Percentiles rank a stretch among this genome's conserved stretches.
Conservation (phyloP, 345 rosid species). For the Limnanthes douglasii region DNA sequence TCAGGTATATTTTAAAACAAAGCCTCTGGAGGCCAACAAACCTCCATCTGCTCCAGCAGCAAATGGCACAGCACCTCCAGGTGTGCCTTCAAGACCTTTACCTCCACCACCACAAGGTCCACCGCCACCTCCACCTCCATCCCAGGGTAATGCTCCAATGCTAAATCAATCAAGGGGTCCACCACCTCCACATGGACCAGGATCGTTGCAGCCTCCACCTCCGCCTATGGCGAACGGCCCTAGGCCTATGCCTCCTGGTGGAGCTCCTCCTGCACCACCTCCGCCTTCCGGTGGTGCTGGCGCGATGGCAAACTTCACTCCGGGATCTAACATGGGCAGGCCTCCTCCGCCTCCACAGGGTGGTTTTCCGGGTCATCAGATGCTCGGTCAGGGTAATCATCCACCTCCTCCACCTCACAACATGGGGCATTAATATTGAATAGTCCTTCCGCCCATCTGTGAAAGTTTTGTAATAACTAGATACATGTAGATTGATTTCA, state of each 20-base stretch:
- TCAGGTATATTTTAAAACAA: conserved; percentile 79
- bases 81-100: conserved; percentile 31
- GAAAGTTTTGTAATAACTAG: too few species aligned
- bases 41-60: conserved; percentile 48
- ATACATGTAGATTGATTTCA: too few species aligned
- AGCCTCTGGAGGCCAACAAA: conserved; percentile 65
- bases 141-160: conserved; percentile 24
- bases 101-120: conserved; percentile 52
- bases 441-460: neutral
- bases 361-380: conserved; percentile 5
- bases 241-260: conserved; percentile 57
- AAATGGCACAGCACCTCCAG: conserved; percentile 50
- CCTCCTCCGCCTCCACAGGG: neutral
- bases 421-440: conserved; percentile 9
- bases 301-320: conserved; percentile 43
- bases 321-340: conserved; percentile 7
- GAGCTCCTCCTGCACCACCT: conserved; percentile 50
- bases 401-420: conserved; percentile 7
- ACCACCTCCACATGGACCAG: conserved; percentile 28
- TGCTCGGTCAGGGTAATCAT: conserved; percentile 2
- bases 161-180: conserved; percentile 29
- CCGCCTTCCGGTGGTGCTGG: conserved; percentile 67
- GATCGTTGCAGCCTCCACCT: conserved; percentile 65
- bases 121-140: conserved; percentile 64
- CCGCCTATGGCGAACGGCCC: conserved; percentile 69